phyloP scores from a whole-genome alignment of 805 yeast species.

The Lachancea thermotolerans region DNA sequence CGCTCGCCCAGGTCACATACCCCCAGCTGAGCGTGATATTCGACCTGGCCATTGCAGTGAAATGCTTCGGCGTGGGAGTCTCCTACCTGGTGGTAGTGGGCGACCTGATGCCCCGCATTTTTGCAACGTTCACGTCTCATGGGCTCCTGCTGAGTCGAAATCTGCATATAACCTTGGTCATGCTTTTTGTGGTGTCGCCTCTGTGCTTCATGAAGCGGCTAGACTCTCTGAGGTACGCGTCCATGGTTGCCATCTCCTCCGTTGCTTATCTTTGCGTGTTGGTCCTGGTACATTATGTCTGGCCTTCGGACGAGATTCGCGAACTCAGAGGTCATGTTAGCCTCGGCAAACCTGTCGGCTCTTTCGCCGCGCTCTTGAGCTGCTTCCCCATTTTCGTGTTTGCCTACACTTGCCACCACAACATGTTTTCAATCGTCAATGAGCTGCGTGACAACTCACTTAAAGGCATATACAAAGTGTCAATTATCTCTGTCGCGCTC shows the following conservation, averaged over 20 bases:
- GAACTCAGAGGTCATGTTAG: constrained; percentile 44
- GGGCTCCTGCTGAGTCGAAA: constrained; percentile 37
- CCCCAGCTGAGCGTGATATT: constrained; percentile 55
- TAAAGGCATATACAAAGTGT: constrained; percentile 40
- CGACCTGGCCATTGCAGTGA: constrained; percentile 62
- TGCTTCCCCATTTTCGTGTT: constrained; percentile 89
- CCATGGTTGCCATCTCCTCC: constrained; percentile 73
- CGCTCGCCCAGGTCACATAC: constrained; percentile 51
- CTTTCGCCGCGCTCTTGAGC: constrained; percentile 44
- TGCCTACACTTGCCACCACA: constrained; percentile 94
- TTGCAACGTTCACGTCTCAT: constrained; percentile 24
- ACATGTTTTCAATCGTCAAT: constrained; percentile 83
- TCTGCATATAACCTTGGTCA: constrained; percentile 56
- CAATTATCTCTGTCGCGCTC: constrained; percentile 46
- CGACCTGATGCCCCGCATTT: constrained; percentile 59
- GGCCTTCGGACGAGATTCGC: constrained; percentile 20
- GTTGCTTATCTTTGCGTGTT: constrained; percentile 70
- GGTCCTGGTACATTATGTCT: constrained; percentile 63
- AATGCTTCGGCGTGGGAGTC: constrained; percentile 66
- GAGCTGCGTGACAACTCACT: constrained; percentile 59
- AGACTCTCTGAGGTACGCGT: constrained; percentile 80
- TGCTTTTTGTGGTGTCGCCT: constrained; percentile 39
- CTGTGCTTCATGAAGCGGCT: constrained; percentile 67
- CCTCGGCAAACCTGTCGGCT: constrained; percentile 40
- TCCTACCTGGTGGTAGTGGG: constrained; percentile 66